A percentile compares a stretch with the other conserved stretches of the same genome.
Evolutionary conservation across 768 basidiomycete genomes (phyloP).

Genomic region (Clathrus columnatus): DNA sequence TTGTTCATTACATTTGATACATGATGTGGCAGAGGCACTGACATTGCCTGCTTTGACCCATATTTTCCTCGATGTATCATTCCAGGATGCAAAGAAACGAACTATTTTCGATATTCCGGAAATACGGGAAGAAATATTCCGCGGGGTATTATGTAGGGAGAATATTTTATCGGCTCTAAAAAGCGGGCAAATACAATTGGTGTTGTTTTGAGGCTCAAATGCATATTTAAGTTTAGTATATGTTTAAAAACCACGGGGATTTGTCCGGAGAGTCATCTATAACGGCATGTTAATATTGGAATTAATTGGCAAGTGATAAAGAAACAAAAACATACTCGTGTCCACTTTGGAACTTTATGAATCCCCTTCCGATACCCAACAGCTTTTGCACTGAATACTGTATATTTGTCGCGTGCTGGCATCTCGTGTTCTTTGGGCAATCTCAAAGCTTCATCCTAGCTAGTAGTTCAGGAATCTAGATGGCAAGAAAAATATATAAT

Average conservation of each 20-base stretch:
- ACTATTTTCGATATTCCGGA: constrained; percentile 76
- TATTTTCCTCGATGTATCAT: constrained; percentile 71
- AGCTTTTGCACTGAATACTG: constrained; percentile 63
- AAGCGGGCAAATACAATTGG: constrained; percentile 70
- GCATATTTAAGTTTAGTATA: neutral
- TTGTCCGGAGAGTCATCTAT: constrained; percentile 80
- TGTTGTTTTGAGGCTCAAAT: constrained; percentile 57
- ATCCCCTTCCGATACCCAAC: constrained; percentile 87
- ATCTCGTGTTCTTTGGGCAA: constrained; percentile 94
- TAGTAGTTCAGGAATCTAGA: neutral
- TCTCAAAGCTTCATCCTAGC: constrained; percentile 61
- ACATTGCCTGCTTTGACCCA: constrained; percentile 69
- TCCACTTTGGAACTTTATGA: constrained; percentile 97
- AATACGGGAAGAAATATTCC: constrained; percentile 74
- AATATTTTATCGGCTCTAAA: constrained; percentile 53
- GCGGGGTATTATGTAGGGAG: constrained; percentile 55
- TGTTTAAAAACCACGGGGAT: constrained; percentile 83
- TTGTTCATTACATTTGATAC: constrained; percentile 15
- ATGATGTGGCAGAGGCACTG: constrained; percentile 47
- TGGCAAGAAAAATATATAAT: neutral
- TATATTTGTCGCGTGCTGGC: constrained; percentile 91
- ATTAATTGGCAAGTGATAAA: constrained; percentile 5
- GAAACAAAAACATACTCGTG: constrained; percentile 45
- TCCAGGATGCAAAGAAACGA: constrained; percentile 68
- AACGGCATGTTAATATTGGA: constrained; percentile 3